Conservation (phyloP, 768 basidiomycete genomes). For the Lactifluus pinguis region DNA sequence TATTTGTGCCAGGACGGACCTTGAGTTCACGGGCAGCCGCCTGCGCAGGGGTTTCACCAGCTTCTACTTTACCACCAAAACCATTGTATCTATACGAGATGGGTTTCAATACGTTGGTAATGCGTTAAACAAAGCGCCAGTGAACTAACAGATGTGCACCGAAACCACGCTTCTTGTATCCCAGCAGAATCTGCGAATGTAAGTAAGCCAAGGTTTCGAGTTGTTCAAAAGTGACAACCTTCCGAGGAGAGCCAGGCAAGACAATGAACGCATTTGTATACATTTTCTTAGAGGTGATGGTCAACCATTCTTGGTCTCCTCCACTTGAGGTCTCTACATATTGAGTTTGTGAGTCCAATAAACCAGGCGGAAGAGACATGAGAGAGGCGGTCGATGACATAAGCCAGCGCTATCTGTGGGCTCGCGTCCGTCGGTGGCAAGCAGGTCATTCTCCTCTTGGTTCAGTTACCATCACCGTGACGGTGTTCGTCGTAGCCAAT, state of each 20-base stretch:
- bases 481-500: background rate
- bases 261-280: conserved; percentile 71
- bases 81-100: conserved; percentile 63
- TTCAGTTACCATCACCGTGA: background rate
- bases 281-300: conserved; percentile 32
- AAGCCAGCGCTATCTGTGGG: background rate
- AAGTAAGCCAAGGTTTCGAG: conserved; percentile 7
- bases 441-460: background rate
- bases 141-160: conserved; percentile 45
- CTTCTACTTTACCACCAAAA: conserved; percentile 83
- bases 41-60: conserved; percentile 53
- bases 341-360: background rate
- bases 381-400: background rate
- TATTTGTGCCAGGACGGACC: conserved; percentile 27
- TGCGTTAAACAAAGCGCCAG: background rate
- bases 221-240: background rate
- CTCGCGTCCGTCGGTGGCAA: background rate
- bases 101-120: background rate
- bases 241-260: conserved; percentile 27
- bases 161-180: conserved; percentile 74
- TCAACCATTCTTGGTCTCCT: conserved; percentile 43
- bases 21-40: conserved; percentile 73
- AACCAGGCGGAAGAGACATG: conserved; percentile 7
- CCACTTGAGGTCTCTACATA: conserved; percentile 28
- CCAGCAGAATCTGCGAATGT: conserved; percentile 52